These are phyloP conservation scores for Panicum miliaceum DNA, from an alignment of 176 grass and related monocot genomes.

Conservation along the genomic window DNA sequence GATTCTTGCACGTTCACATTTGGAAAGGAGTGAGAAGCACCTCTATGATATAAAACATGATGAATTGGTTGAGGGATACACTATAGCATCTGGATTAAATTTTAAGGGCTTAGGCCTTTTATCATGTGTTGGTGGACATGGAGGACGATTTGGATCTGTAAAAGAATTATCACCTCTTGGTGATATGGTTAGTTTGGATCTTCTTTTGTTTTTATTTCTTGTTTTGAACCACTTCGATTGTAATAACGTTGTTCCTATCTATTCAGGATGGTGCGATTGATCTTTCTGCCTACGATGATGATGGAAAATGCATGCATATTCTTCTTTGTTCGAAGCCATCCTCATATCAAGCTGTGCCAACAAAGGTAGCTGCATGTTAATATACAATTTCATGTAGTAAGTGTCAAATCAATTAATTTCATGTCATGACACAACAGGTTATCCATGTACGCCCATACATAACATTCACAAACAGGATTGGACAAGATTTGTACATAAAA, in stretches of 20 bases:
- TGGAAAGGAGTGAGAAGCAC: conserved; percentile 64
- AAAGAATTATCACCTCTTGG: conserved; percentile 88
- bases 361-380: conserved; percentile 70
- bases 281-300: conserved; percentile 76
- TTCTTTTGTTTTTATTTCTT: neutral
- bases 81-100: conserved; percentile 84
- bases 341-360: conserved; percentile 91
- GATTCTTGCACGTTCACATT: conserved; percentile 39
- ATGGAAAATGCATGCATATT: conserved; percentile 73
- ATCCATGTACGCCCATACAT: conserved; percentile 87
- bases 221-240: neutral
- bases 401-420: conserved; percentile 27
- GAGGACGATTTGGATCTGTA: conserved; percentile 67
- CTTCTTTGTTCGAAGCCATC: conserved; percentile 93
- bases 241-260: conserved; percentile 30
- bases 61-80: conserved; percentile 92
- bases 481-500: conserved; percentile 83
- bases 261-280: conserved; percentile 85
- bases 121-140: conserved; percentile 59
- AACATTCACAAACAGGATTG: conserved; percentile 93
- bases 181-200: conserved; percentile 77
- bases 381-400: conserved; percentile 34
- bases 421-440: conserved; percentile 63
- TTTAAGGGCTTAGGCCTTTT: conserved; percentile 79
- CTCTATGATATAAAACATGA: conserved; percentile 80